Evolutionary conservation across 108 stramenopile species (phyloP).

Genomic region (Pseudonitzschia multiseries): DNA sequence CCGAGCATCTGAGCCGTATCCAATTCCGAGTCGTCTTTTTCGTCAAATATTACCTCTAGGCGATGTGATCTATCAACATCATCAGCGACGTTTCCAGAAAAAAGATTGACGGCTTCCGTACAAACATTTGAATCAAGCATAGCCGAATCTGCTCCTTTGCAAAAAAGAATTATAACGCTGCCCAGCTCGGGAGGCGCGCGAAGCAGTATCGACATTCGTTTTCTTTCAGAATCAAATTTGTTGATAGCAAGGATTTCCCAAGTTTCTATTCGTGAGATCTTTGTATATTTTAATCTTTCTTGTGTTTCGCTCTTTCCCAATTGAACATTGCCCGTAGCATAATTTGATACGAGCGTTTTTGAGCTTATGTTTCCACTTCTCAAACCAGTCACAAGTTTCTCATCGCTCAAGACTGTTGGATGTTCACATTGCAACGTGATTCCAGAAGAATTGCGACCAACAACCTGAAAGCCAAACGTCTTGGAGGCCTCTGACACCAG

Average conservation of each 20-base stretch:
- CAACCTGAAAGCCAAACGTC: conserved; percentile 77
- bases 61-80: conserved; percentile 4
- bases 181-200: conserved; percentile 79
- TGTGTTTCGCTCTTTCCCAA: conserved; percentile 6
- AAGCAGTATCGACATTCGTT: conserved; percentile 95
- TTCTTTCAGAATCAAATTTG: conserved; percentile 92
- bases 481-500: conserved; percentile 81
- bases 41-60: conserved; percentile 9
- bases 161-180: conserved; percentile 67
- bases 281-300: conserved; percentile 1
- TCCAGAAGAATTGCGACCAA: conserved; percentile 70
- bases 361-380: conserved; percentile 52
- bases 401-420: conserved; percentile 62
- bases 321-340: conserved; percentile 32
- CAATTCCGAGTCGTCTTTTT: conserved; percentile 38
- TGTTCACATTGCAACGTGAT: conserved; percentile 58
- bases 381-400: conserved; percentile 45
- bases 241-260: conserved; percentile 91
- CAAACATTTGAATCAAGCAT: conserved; percentile 74
- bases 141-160: conserved; percentile 92
- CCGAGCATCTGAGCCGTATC: conserved; percentile 59
- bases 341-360: conserved; percentile 53
- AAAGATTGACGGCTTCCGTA: conserved; percentile 30
- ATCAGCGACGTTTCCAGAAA: conserved; percentile 8
- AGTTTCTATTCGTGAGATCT: conserved; percentile 32